phyloP scores from a whole-genome alignment of 208 protist genomes.

The Trypanosoma scelopori region DNA sequence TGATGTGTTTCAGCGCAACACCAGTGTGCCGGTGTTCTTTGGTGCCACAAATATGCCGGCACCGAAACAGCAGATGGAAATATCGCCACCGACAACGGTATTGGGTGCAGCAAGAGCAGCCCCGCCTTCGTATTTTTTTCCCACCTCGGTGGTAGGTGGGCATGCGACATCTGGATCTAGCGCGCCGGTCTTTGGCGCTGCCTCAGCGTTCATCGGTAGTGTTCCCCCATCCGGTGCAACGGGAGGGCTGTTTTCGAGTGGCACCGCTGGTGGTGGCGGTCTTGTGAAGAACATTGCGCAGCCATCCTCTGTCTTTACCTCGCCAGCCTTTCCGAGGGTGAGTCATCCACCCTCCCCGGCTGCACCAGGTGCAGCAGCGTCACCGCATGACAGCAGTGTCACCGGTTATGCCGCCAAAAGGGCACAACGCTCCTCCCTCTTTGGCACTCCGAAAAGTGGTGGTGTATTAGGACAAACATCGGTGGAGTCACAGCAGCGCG shows the following conservation, averaged over 20 bases:
- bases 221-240: neutral
- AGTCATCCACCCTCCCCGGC: neutral
- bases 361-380: too few relatives aligned
- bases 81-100: neutral
- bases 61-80: neutral
- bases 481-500: neutral
- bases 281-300: neutral
- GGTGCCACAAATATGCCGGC: neutral
- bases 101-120: neutral
- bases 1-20: neutral
- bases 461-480: too few relatives aligned
- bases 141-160: neutral
- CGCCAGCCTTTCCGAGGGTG: neutral
- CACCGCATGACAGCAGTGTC: too few relatives aligned
- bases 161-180: neutral
- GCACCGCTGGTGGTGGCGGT: neutral
- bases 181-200: slow-evolving; percentile 5
- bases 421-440: neutral
- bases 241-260: slow-evolving; percentile 1
- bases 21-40: neutral
- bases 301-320: slow-evolving; percentile 4
- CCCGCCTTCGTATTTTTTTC: neutral
- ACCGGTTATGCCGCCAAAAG: neutral
- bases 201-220: neutral
- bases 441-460: neutral